Evolutionary conservation across 768 basidiomycete species (phyloP).

Genomic region (Suillus variegatus): DNA sequence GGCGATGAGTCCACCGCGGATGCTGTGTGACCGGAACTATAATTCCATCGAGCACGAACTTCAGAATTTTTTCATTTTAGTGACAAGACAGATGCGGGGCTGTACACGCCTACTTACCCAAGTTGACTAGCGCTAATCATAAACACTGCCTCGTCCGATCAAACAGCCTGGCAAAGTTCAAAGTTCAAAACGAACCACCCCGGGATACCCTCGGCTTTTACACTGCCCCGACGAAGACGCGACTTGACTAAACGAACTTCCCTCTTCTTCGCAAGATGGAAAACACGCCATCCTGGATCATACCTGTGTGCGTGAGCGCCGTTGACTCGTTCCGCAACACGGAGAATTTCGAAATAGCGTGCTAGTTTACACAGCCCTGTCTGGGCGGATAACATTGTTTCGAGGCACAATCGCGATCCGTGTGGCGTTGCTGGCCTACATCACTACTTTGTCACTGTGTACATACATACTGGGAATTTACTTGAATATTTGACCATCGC

Average conservation of each 20-base stretch:
- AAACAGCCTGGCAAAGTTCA: background rate
- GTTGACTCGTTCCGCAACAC: background rate
- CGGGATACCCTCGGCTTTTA: background rate
- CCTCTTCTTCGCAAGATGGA: background rate
- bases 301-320: background rate
- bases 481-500: background rate
- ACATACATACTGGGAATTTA: background rate
- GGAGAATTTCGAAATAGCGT: background rate
- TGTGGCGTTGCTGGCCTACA: background rate
- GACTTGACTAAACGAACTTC: background rate
- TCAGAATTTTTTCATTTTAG: background rate
- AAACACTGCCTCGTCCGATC: constrained; percentile 2
- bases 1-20: background rate
- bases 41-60: constrained; percentile 2
- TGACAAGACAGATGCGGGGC: background rate
- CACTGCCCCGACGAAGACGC: constrained; percentile 9
- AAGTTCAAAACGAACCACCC: background rate
- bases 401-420: constrained; percentile 2
- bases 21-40: background rate
- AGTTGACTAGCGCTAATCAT: background rate
- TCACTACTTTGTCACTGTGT: too few relatives aligned
- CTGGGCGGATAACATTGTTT: background rate
- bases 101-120: background rate
- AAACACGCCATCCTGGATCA: background rate
- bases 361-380: background rate